Evolutionary conservation across 345 rosid species (phyloP), one percentile per base, ranked within the genome.

Genomic region (Pugionium cornutum): DNA sequence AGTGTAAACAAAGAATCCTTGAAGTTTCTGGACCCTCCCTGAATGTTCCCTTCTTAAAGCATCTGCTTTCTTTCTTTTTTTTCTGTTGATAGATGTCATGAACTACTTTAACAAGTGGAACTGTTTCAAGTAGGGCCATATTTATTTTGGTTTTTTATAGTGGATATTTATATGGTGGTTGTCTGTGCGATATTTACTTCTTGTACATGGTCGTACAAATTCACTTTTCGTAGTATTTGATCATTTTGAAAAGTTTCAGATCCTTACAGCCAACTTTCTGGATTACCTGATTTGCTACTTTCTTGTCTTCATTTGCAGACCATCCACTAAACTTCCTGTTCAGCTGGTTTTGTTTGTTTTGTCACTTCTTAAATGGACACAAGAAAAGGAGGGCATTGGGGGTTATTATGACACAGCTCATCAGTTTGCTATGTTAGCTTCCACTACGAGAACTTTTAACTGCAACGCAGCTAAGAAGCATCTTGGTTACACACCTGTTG

Each of bases 381-480:
- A 70, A 44, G 86, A 83, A 45, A 82, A 81, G 66, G 72, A 80
- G 68, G 83, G 75, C 30, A 67, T 73, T 53, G 68, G 72, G 61
- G 79, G 66, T 53, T 77, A 73, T 72, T 72, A 74, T 46, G 47
- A 77, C 45, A 77, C 88, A 68, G 77, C 85, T 55, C 73, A 58
- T 53, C 83, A 79, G 72, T 60, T 83, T 68, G 53, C 85, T 70
- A 81, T 79, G 57, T 43, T 86, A 74, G 89, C 94, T 77, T 80
- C 88, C 32, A 77, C 82, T 50, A 83, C 81, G 41, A 83, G 96
- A 78, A 88, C 96, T 69, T 88, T 89, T 70, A 85, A 85, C 73
- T 83, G 94, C 83, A 75, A 70, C 78, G 89, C 90, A 49, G 96
- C 98, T 50, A 77, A 63, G 64, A 85, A 79, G 72, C 81, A 81